phyloP scores from a whole-genome alignment of 768 basidiomycete species.

The Tremella mesenterica region DNA sequence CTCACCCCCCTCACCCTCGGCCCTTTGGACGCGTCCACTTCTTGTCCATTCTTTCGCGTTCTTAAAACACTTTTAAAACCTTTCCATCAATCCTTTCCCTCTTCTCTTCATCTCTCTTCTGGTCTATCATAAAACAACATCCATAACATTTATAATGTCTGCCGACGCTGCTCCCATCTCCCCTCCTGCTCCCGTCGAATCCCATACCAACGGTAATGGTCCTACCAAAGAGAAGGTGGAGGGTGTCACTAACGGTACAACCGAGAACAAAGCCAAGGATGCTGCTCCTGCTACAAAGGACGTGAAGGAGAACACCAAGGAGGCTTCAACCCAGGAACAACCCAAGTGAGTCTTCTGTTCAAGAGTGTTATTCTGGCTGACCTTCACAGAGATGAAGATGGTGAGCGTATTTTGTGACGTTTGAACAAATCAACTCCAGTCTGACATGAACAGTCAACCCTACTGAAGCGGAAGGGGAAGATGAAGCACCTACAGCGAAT shows the following conservation, averaged over 20 bases:
- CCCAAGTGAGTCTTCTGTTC: too few species aligned
- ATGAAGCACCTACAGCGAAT: not conserved
- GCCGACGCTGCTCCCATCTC: not conserved
- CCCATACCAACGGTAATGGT: not conserved
- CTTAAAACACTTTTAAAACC: too few species aligned
- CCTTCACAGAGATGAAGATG: not conserved
- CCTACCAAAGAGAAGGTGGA: not conserved
- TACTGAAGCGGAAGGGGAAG: constrained; percentile 17
- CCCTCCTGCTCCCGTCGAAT: not conserved
- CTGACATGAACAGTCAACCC: constrained; percentile 12
- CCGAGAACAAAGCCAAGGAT: not conserved
- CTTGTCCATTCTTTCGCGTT: too few species aligned
- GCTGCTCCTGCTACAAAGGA: constrained; percentile 9
- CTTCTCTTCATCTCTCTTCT: not conserved
- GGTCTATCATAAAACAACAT: not conserved
- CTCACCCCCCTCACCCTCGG: too few species aligned
- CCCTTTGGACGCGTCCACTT: too few species aligned
- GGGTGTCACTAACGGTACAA: not conserved
- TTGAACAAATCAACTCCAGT: constrained; percentile 32
- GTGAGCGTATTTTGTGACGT: not conserved
- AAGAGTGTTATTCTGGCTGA: constrained; percentile 3
- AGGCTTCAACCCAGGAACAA: too few species aligned
- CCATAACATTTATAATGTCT: too few species aligned
- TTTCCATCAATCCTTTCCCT: not conserved
- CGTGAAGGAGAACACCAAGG: constrained; percentile 6